Conservation (phyloP, 495 filamentous ascomycete species). For the Penicillium maclennaniae region DNA sequence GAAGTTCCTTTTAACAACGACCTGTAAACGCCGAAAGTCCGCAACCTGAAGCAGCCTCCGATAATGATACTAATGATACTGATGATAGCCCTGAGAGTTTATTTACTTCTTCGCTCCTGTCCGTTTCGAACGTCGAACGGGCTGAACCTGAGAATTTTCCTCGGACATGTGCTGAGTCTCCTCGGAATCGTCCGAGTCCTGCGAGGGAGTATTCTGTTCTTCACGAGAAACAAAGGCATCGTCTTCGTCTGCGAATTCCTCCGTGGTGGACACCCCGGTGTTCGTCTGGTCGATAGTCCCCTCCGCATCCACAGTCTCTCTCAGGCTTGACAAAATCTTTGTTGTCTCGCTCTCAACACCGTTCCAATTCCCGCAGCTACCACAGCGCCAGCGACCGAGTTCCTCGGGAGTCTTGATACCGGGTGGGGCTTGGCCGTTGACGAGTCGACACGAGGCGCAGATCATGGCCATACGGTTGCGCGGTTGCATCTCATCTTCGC, state of each 20-base stretch:
- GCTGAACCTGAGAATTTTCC: conserved; percentile 11
- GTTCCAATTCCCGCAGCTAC: conserved; percentile 78
- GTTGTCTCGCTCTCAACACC: conserved; percentile 72
- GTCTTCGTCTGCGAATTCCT: conserved; percentile 23
- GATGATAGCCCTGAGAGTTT: background rate
- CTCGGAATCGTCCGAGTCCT: conserved; percentile 14
- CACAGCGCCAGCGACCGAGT: conserved; percentile 85
- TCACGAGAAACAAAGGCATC: conserved; percentile 29
- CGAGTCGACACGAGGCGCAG: conserved; percentile 75
- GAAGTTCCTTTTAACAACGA: background rate
- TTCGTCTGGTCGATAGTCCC: conserved; percentile 20
- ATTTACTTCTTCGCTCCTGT: conserved; percentile 12
- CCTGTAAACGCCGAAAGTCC: background rate
- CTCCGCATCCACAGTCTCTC: conserved; percentile 13
- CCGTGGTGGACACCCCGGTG: conserved; percentile 16
- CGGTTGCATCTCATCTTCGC: conserved; percentile 90
- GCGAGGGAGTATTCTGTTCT: conserved; percentile 10
- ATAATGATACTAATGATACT: background rate
- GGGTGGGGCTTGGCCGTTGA: conserved; percentile 94
- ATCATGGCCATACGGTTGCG: conserved; percentile 90
- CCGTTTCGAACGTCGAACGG: conserved; percentile 24
- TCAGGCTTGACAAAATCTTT: conserved; percentile 49
- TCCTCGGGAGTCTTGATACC: conserved; percentile 75
- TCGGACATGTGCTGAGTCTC: conserved; percentile 8
- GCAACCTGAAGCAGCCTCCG: background rate